Conservation (phyloP, 2,329 filamentous ascomycete genomes). For the Penicillium sp. region DNA sequence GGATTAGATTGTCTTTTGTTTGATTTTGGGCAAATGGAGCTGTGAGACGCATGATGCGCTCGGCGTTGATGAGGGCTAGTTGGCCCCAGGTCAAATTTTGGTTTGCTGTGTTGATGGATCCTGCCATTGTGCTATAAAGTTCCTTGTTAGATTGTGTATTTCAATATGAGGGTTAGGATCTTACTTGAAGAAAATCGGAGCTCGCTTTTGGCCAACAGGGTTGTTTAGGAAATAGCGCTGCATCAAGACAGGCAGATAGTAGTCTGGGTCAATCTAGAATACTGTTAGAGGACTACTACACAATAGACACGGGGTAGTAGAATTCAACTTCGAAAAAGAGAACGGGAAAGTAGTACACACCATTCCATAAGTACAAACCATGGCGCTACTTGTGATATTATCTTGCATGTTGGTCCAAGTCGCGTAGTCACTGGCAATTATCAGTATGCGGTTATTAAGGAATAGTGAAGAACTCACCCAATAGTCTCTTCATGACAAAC, state of each 20-base stretch:
- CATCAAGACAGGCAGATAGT: slow-evolving; percentile 60
- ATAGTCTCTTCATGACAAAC: slow-evolving; percentile 67
- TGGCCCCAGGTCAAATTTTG: slow-evolving; percentile 55
- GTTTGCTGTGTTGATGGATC: slow-evolving; percentile 54
- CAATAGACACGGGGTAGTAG: not conserved
- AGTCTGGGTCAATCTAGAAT: slow-evolving; percentile 60
- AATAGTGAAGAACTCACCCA: slow-evolving; percentile 35
- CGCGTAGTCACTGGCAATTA: slow-evolving; percentile 56
- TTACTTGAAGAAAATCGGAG: slow-evolving; percentile 37
- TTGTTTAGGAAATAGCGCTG: slow-evolving; percentile 59
- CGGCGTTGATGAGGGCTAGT: slow-evolving; percentile 54
- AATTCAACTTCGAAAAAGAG: not conserved
- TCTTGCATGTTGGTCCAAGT: slow-evolving; percentile 60
- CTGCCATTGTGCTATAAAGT: slow-evolving; percentile 43
- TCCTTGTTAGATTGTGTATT: not conserved
- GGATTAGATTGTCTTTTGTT: slow-evolving; percentile 57
- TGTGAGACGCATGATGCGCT: slow-evolving; percentile 60
- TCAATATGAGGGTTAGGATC: not conserved
- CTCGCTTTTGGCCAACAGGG: slow-evolving; percentile 41
- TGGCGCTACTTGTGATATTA: slow-evolving; percentile 54
- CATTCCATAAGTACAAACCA: slow-evolving; percentile 61
- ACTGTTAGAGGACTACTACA: not conserved
- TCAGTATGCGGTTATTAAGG: not conserved
- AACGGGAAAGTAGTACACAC: slow-evolving; percentile 6
- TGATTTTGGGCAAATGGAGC: slow-evolving; percentile 57